Evolutionary conservation across 352 stramenopile species (phyloP).

Genomic region (Phytophthora melonis): DNA sequence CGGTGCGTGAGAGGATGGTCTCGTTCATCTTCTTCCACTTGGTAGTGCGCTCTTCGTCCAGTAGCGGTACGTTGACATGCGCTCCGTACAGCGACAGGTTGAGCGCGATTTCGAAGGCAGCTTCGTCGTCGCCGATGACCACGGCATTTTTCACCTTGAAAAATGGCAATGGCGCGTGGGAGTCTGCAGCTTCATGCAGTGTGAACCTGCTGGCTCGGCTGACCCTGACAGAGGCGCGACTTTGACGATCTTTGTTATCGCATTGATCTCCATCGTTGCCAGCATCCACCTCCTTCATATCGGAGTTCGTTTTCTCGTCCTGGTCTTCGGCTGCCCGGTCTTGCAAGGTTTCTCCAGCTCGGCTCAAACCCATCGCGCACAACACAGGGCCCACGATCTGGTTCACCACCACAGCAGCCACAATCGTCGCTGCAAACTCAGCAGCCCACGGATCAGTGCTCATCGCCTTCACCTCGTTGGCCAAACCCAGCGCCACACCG

Average conservation of each 20-base stretch:
- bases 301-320: background rate
- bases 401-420: constrained; percentile 74
- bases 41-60: constrained; percentile 60
- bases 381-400: constrained; percentile 75
- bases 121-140: constrained; percentile 69
- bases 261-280: background rate
- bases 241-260: background rate
- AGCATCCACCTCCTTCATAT: background rate
- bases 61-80: constrained; percentile 64
- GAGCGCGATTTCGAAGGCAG: constrained; percentile 70
- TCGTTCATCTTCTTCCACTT: constrained; percentile 76
- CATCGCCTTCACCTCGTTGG: constrained; percentile 65
- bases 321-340: background rate
- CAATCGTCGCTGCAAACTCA: constrained; percentile 71
- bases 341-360: constrained; percentile 55
- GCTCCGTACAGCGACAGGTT: constrained; percentile 71
- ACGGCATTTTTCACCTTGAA: constrained; percentile 63
- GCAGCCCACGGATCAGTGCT: constrained; percentile 62
- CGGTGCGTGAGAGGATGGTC: constrained; percentile 54
- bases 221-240: background rate
- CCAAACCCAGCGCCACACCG: constrained; percentile 65
- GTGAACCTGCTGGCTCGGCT: background rate
- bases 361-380: constrained; percentile 62
- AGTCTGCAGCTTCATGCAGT: constrained; percentile 23
- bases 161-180: constrained; percentile 48